phyloP scores from a whole-genome alignment of 495 filamentous ascomycete species.

The Penicillium lagena region DNA sequence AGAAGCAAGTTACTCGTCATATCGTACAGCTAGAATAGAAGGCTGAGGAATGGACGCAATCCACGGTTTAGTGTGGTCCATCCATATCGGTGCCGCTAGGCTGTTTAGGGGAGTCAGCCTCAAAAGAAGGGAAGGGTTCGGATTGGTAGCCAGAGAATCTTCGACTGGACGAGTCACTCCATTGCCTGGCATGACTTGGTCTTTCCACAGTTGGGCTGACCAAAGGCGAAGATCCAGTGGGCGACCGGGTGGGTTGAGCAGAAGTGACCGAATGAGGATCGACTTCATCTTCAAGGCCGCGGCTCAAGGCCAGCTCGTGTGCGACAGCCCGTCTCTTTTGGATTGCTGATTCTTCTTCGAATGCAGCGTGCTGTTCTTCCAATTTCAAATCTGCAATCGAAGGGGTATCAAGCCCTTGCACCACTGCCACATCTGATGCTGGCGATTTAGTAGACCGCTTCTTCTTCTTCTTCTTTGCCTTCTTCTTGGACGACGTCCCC shows the following conservation, averaged over 20 bases:
- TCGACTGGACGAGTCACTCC: conserved; percentile 11
- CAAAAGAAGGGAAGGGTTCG: conserved; percentile 33
- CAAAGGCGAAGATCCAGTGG: not conserved
- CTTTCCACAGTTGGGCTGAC: not conserved
- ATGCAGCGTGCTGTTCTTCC: conserved; percentile 65
- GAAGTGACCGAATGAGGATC: not conserved
- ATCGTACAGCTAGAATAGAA: not conserved
- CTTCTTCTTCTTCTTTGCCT: conserved; percentile 29
- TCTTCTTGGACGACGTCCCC: conserved; percentile 41
- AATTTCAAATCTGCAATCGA: conserved; percentile 67
- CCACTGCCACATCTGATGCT: conserved; percentile 14
- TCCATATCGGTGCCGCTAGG: no score
- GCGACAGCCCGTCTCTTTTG: conserved; percentile 67
- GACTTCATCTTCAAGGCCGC: conserved; percentile 47
- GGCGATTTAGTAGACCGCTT: conserved; percentile 21
- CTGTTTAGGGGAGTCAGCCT: no score
- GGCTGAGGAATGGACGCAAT: conserved; percentile 5
- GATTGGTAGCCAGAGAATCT: conserved; percentile 17
- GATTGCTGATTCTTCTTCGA: conserved; percentile 66
- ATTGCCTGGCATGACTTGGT: not conserved
- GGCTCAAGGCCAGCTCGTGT: conserved; percentile 59
- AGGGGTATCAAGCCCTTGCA: conserved; percentile 26
- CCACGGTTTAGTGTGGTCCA: not conserved
- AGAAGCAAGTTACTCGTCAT: not conserved
- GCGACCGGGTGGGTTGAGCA: conserved; percentile 4